A percentile compares a stretch with the other conserved stretches of the same genome.
phyloP scores from a whole-genome alignment of 495 filamentous ascomycete genomes.

The Daldinia grandis region DNA sequence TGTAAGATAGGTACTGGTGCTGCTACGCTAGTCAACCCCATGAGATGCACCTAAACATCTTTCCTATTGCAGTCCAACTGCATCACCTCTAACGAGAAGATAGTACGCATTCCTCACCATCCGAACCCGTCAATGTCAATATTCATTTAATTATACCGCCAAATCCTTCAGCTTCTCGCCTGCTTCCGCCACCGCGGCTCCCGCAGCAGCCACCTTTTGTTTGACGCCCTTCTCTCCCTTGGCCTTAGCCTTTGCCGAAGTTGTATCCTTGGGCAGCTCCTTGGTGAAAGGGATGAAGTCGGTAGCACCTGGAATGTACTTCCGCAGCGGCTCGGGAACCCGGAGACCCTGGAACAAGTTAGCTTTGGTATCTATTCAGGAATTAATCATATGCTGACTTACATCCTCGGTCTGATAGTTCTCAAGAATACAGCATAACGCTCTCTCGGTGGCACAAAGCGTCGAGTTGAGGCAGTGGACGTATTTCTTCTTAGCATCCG shows the following conservation, averaged over 20 bases:
- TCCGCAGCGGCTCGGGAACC: slow-evolving; percentile 86
- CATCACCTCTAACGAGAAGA: background rate
- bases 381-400: slow-evolving; percentile 43
- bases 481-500: slow-evolving; percentile 86
- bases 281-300: slow-evolving; percentile 89
- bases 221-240: slow-evolving; percentile 39
- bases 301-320: slow-evolving; percentile 89
- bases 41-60: slow-evolving; percentile 8
- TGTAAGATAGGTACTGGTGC: background rate
- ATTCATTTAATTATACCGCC: slow-evolving; percentile 25
- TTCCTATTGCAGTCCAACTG: background rate
- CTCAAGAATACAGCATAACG: slow-evolving; percentile 93
- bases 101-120: background rate
- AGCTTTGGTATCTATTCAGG: slow-evolving; percentile 8
- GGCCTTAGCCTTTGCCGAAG: slow-evolving; percentile 54
- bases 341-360: slow-evolving; percentile 70
- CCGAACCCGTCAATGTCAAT: background rate
- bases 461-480: slow-evolving; percentile 94
- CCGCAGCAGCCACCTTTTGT: slow-evolving; percentile 32
- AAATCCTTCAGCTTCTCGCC: slow-evolving; percentile 40
- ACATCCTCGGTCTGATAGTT: slow-evolving; percentile 94
- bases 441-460: slow-evolving; percentile 90
- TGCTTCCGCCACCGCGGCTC: slow-evolving; percentile 26
- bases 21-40: background rate
- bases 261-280: slow-evolving; percentile 72